Evolutionary conservation across 2,329 filamentous ascomycete genomes (phyloP).

Genomic region (Fusarium falciforme): DNA sequence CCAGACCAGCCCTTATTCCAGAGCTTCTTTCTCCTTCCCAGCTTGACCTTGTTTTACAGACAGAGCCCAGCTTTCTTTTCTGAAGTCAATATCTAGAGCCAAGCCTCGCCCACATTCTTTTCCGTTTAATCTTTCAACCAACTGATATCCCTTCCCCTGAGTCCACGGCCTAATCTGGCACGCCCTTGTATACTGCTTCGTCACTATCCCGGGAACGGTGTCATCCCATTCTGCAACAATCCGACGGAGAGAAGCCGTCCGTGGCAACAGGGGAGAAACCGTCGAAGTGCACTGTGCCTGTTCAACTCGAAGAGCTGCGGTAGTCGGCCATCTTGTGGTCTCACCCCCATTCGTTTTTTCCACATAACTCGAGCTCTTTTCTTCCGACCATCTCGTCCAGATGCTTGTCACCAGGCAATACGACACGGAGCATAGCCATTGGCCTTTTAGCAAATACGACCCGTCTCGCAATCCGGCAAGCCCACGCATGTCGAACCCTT

Average conservation of each 20-base stretch:
- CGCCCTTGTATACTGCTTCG: constrained; percentile 20
- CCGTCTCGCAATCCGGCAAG: constrained; percentile 58
- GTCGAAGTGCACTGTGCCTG: constrained; percentile 34
- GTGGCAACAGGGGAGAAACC: constrained; percentile 23
- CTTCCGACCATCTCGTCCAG: constrained; percentile 27
- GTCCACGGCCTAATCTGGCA: constrained; percentile 3
- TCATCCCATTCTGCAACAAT: constrained; percentile 31
- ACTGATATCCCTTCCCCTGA: constrained; percentile 21
- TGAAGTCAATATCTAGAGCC: not conserved
- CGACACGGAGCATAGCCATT: constrained; percentile 66
- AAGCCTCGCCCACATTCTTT: constrained; percentile 22
- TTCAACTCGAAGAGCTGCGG: constrained; percentile 28
- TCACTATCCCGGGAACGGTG: constrained; percentile 35
- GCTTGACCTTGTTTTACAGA: constrained; percentile 4
- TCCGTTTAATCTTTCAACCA: constrained; percentile 17
- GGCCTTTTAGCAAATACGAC: constrained; percentile 66
- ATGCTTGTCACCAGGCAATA: constrained; percentile 67
- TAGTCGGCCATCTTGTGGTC: constrained; percentile 13
- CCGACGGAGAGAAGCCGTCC: constrained; percentile 19
- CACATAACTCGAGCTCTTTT: constrained; percentile 21
- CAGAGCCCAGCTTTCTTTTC: not conserved
- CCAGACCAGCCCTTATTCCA: constrained; percentile 5
- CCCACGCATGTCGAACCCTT: constrained; percentile 69
- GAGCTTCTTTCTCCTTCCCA: constrained; percentile 6
- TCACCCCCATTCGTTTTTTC: constrained; percentile 12